Base-by-base conservation (phyloP, 2,329 filamentous ascomycete species). In the Aaosphaeria pasadenensis region DNA sequence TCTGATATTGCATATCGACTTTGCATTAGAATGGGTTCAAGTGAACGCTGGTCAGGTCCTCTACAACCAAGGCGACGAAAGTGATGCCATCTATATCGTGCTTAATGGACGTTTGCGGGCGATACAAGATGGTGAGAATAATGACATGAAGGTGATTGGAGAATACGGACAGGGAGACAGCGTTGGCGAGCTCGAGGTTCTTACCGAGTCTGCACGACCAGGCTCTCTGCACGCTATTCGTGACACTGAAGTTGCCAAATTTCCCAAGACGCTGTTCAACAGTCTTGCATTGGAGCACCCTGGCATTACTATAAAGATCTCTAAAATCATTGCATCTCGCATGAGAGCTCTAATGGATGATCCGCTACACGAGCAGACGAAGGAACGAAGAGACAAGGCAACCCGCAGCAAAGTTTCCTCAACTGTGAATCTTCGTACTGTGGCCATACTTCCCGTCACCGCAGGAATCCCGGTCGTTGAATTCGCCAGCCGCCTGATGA, bases 161-260 rank as follows among this genome's bases (percentile, higher is more conserved):
- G 95, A 99, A 68, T 97, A 88, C 62, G 94, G 94, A 4, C 94
- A 99, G 71, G 95, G 95, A 6, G 95, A 99, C 66, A 99, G 94
- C 67, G 91, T 99, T 13, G 94, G 94, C 6, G 94, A 99, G 68
- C 80, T 99, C 1, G 95, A 99, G 68, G 94, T 99, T 31, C 84
- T 99, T 73, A 99, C 95, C 0, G 95, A 99, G 69, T 94, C 91
- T 1, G 84, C 82, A 5, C 85, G 95, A n/a, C 86, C 92, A 9
- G 91, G 89, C 2, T 96, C 92, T 1, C 74, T 99, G 11, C 92
- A 97, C 64, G 94, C 94, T 5, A 99, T 99, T 58, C 88, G 94
- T 48, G 94, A 97, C 56, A 97, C 94, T 0, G 94, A 99, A 66
- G 75, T 99, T 30, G 92, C 95, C 49, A 97, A 96, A 61, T 96